A percentile compares a stretch with the other conserved stretches of the same genome.
These are phyloP conservation scores for Aspergillus pseudoglaucus DNA, from an alignment of 2,329 filamentous ascomycete genomes.

Conservation along the genomic window DNA sequence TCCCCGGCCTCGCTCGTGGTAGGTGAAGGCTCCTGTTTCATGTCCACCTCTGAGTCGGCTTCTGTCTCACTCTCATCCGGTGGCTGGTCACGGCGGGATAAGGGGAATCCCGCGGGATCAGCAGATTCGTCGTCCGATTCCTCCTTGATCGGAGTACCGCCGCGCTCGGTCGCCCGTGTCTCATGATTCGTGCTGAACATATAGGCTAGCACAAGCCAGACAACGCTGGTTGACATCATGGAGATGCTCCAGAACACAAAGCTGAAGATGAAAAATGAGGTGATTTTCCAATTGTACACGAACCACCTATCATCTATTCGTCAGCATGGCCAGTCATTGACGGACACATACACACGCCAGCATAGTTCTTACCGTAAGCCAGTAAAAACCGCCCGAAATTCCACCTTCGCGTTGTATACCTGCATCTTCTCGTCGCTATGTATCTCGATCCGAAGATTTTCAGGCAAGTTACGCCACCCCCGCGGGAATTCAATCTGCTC, in stretches of 20 bases:
- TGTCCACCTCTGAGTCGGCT: slow-evolving; percentile 4
- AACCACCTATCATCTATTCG: slow-evolving; percentile 52
- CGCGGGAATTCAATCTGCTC: slow-evolving; percentile 62
- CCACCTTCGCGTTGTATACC: slow-evolving; percentile 64
- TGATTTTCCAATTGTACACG: slow-evolving; percentile 76
- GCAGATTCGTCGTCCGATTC: slow-evolving; percentile 11
- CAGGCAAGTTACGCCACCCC: slow-evolving; percentile 49
- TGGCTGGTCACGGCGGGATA: not conserved
- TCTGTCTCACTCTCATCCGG: slow-evolving; percentile 7
- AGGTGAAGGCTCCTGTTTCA: not conserved
- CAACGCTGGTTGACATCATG: slow-evolving; percentile 58
- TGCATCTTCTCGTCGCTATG: slow-evolving; percentile 65
- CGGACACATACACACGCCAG: not conserved
- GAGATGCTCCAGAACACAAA: slow-evolving; percentile 70
- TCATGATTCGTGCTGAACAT: slow-evolving; percentile 24
- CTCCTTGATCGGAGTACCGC: slow-evolving; percentile 15
- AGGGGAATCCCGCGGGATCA: not conserved
- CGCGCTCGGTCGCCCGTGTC: slow-evolving; percentile 5
- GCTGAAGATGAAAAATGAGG: slow-evolving; percentile 63
- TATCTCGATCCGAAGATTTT: slow-evolving; percentile 57
- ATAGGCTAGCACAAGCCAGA: slow-evolving; percentile 55
- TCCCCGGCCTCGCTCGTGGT: slow-evolving; percentile 1
- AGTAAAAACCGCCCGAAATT: slow-evolving; percentile 66
- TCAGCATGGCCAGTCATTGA: not conserved
- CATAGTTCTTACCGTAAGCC: slow-evolving; percentile 54